These are phyloP conservation scores for Sideroxylon spinosum DNA, from an alignment of 179 eudicot species.

Conservation along the genomic window DNA sequence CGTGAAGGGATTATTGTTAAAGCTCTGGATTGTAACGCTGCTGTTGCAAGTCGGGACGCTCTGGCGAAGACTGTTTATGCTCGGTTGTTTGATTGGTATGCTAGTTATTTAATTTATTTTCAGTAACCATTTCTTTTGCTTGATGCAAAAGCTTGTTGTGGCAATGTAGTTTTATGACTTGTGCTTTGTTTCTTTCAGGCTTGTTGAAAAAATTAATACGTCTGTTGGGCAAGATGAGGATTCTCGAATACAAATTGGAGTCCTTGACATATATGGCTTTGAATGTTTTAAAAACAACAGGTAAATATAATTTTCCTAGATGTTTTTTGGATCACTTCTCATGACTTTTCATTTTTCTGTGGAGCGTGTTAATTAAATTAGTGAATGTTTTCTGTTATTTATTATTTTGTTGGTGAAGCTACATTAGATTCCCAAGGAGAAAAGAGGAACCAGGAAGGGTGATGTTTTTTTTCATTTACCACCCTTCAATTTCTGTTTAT, in stretches of 20 bases:
- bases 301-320: constrained; percentile 21
- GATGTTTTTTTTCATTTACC: background rate
- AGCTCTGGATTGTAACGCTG: constrained; percentile 85
- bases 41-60: constrained; percentile 90
- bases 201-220: constrained; percentile 83
- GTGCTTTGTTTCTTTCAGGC: constrained; percentile 51
- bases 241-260: constrained; percentile 78
- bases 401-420: background rate
- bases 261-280: constrained; percentile 92
- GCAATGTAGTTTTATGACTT: background rate
- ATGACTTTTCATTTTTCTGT: background rate
- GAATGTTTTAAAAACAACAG: constrained; percentile 94
- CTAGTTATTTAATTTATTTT: background rate
- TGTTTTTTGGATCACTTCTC: background rate
- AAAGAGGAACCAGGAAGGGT: background rate
- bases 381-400: background rate
- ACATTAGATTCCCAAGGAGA: background rate
- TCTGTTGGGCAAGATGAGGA: constrained; percentile 89
- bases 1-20: constrained; percentile 83
- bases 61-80: constrained; percentile 92
- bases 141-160: constrained; percentile 6
- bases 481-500: background rate
- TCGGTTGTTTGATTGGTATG: constrained; percentile 89
- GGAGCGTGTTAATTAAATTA: background rate
- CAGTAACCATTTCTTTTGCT: background rate